These are phyloP conservation scores for Pinus taeda DNA, from an alignment of 75 land plant genomes.

Conservation along the genomic window DNA sequence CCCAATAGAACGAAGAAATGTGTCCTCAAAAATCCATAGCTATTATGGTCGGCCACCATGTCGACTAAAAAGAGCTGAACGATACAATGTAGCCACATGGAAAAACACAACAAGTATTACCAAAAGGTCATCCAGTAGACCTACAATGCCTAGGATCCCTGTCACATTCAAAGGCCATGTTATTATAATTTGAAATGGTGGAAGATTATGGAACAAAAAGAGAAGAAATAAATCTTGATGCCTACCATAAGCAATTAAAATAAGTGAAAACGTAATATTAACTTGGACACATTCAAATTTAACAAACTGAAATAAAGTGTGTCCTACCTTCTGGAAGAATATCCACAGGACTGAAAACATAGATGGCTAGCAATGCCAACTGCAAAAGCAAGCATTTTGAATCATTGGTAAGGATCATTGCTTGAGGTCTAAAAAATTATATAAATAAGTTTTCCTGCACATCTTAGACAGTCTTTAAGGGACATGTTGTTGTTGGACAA, in stretches of 20 bases:
- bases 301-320: neutral
- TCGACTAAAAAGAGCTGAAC: slow-evolving; percentile 54
- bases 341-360: slow-evolving; percentile 84
- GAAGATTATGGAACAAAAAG: neutral
- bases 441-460: no score
- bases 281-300: neutral
- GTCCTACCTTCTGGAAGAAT: slow-evolving; percentile 90
- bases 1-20: no score
- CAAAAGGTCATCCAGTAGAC: slow-evolving; percentile 81
- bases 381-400: slow-evolving; percentile 18
- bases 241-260: neutral
- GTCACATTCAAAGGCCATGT: slow-evolving; percentile 13
- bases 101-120: slow-evolving; percentile 68
- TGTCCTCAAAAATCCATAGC: no score
- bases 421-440: no score
- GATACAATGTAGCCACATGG: slow-evolving; percentile 73
- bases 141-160: slow-evolving; percentile 77
- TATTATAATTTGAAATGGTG: neutral
- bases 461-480: no score
- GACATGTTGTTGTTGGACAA: no score
- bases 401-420: no score
- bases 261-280: neutral
- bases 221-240: neutral
- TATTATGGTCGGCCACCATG: slow-evolving; percentile 51
- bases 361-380: slow-evolving; percentile 55